Conservation (phyloP, 345 rosid genomes). For the Citrus cavaleriei region DNA sequence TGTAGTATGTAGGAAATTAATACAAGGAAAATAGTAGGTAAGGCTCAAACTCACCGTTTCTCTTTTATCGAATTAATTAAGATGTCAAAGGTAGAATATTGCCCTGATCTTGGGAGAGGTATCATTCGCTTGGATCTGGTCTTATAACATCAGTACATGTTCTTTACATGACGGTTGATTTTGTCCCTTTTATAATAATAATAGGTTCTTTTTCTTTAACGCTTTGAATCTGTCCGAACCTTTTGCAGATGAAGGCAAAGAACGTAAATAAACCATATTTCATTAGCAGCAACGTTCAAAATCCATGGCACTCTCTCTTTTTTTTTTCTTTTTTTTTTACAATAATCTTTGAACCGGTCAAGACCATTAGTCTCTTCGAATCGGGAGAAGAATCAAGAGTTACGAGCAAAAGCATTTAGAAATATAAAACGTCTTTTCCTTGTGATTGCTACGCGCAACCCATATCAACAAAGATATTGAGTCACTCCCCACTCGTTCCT, state of each 20-base stretch:
- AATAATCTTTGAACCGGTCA: not conserved
- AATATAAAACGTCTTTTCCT: not conserved
- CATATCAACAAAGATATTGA: not conserved
- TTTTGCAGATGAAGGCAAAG: conserved; percentile 6
- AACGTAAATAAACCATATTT: not conserved
- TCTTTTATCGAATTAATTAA: not conserved
- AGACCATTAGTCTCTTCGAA: not conserved
- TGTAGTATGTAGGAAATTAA: too few relatives aligned
- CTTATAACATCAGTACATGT: conserved; percentile 15
- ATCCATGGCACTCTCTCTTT: not conserved
- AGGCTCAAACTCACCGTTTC: not conserved
- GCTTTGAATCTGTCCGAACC: conserved; percentile 30
- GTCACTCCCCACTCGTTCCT: not conserved
- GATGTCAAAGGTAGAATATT: conserved; percentile 31
- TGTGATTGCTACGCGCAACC: not conserved
- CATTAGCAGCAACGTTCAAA: conserved; percentile 2
- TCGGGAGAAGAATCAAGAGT: not conserved
- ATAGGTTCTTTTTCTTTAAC: conserved; percentile 14
- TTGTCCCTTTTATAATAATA: not conserved
- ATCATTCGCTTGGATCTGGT: conserved; percentile 26
- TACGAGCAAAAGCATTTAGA: not conserved
- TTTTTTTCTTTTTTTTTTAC: not conserved
- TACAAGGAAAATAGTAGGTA: too few relatives aligned
- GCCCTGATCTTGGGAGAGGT: conserved; percentile 52
- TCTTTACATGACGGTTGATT: conserved; percentile 20